These are phyloP conservation scores for Zostera marina DNA, from an alignment of 116 monocot genomes.

Conservation along the genomic window DNA sequence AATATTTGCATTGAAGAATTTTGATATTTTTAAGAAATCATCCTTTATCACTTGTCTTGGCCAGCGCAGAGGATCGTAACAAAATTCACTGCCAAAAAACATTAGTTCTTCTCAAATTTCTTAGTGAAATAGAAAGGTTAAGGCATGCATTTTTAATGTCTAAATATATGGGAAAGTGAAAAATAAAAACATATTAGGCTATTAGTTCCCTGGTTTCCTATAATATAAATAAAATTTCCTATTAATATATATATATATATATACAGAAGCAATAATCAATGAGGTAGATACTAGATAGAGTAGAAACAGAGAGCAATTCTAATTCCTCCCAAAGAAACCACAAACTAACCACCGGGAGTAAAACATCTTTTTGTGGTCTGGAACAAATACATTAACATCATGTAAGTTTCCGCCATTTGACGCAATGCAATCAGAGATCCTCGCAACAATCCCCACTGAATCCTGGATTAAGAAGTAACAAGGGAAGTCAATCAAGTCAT, in stretches of 20 bases:
- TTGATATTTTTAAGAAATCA: constrained; percentile 49
- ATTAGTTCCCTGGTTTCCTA: too few species aligned
- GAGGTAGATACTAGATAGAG: not conserved
- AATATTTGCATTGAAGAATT: constrained; percentile 56
- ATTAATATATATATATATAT: too few species aligned
- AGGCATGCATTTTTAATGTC: not conserved
- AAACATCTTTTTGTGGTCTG: constrained; percentile 46
- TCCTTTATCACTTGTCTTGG: constrained; percentile 36
- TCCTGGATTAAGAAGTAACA: constrained; percentile 24
- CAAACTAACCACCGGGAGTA: constrained; percentile 59
- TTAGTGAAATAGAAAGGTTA: not conserved
- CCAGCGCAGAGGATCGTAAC: constrained; percentile 65
- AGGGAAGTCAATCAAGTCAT: not conserved
- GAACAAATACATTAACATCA: constrained; percentile 78
- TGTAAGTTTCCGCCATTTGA: constrained; percentile 59
- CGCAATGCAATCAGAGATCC: constrained; percentile 67
- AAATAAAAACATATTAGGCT: too few species aligned
- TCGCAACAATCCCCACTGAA: constrained; percentile 61
- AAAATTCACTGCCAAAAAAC: constrained; percentile 61
- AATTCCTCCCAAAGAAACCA: constrained; percentile 8
- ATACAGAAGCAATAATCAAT: too few species aligned
- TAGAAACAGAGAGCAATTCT: constrained; percentile 22
- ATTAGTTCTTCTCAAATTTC: not conserved
- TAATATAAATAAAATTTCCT: too few species aligned
- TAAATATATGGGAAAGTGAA: too few species aligned